Percentiles rank a stretch among this genome's conserved stretches.
Conservation (phyloP, 345 rosid genomes). For the Salix brachista region DNA sequence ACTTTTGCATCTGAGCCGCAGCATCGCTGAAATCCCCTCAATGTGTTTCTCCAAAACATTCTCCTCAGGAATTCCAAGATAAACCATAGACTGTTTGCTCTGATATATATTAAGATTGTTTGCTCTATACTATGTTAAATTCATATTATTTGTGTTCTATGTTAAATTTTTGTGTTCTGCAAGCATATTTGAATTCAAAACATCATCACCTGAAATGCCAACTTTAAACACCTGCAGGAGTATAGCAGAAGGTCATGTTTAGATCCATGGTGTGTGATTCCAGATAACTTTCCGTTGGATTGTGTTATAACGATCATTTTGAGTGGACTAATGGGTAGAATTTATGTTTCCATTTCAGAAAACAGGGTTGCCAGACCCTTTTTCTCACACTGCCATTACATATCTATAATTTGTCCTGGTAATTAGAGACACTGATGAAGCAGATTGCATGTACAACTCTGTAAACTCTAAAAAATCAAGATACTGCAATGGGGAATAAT, state of each 20-base stretch:
- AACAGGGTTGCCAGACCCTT: too few species aligned
- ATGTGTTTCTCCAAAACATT: constrained; percentile 91
- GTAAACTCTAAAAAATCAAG: not conserved
- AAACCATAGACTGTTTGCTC: constrained; percentile 73
- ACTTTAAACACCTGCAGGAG: not conserved
- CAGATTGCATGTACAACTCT: not conserved
- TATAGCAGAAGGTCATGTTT: too few species aligned
- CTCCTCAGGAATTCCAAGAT: constrained; percentile 93
- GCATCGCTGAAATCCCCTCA: constrained; percentile 83
- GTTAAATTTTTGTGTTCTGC: too few species aligned
- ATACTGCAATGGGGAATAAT: not conserved
- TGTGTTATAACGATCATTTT: too few species aligned
- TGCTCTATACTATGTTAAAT: too few species aligned
- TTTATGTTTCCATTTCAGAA: too few species aligned
- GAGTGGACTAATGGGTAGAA: too few species aligned
- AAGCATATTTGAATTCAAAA: too few species aligned
- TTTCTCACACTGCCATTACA: not conserved
- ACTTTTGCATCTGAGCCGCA: constrained; percentile 69
- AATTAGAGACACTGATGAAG: not conserved
- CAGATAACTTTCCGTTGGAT: too few species aligned
- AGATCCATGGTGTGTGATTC: too few species aligned
- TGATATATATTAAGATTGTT: too few species aligned
- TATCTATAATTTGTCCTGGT: not conserved
- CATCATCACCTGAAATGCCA: not conserved
- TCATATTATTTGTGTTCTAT: too few species aligned